Conservation (phyloP, 352 stramenopile genomes). For the Thraustochytrium sp. region DNA sequence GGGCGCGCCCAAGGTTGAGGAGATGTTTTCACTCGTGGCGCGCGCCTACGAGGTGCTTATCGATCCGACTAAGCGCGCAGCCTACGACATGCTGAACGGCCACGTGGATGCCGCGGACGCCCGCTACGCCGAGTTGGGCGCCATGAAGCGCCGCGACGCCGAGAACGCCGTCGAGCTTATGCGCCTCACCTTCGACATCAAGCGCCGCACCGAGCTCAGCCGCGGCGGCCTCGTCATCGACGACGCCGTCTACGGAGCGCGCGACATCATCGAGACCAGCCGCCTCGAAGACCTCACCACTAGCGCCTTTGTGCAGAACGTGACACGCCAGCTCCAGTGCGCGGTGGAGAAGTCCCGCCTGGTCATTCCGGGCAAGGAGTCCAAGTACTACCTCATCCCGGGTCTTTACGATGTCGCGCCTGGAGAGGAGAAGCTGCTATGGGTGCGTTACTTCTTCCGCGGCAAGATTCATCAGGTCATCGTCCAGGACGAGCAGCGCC, state of each 20-base stretch:
- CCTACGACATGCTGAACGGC: constrained; percentile 36
- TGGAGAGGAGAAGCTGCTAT: constrained; percentile 34
- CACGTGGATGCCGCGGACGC: neutral
- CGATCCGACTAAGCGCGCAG: constrained; percentile 16
- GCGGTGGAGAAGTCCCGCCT: constrained; percentile 8
- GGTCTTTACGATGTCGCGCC: constrained; percentile 1
- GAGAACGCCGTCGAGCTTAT: constrained; percentile 32
- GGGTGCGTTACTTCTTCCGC: constrained; percentile 31
- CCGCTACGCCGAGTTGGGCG: neutral
- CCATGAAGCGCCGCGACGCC: constrained; percentile 17
- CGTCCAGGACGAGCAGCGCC: constrained; percentile 1
- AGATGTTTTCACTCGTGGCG: constrained; percentile 30
- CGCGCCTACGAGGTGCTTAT: constrained; percentile 26
- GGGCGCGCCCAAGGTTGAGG: neutral
- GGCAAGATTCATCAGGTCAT: constrained; percentile 22
- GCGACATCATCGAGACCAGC: constrained; percentile 24
- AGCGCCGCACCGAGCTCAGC: constrained; percentile 2
- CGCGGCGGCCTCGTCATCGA: constrained; percentile 24
- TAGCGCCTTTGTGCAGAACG: constrained; percentile 14
- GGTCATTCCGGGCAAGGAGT: constrained; percentile 7
- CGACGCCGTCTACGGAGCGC: constrained; percentile 31
- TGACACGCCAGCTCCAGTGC: constrained; percentile 34
- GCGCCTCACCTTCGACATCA: constrained; percentile 30
- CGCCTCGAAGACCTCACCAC: constrained; percentile 9
- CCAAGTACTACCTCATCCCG: constrained; percentile 15